These are phyloP conservation scores for Aspergillus egyptiacus DNA, from an alignment of 495 filamentous ascomycete species.

Conservation along the genomic window DNA sequence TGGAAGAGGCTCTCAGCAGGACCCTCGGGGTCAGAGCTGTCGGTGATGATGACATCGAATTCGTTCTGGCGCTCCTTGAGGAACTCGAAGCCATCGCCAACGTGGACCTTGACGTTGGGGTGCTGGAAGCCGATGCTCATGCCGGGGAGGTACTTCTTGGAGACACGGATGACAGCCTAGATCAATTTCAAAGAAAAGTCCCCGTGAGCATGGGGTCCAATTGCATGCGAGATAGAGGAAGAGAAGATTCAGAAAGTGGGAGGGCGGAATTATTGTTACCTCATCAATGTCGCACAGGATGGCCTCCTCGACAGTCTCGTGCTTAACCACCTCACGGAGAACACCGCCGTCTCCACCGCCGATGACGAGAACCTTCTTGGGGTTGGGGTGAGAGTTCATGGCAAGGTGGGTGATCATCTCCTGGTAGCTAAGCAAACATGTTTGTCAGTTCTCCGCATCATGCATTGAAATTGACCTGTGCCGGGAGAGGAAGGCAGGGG, in stretches of 20 bases:
- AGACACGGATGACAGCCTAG: conserved; percentile 92
- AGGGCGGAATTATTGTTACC: conserved; percentile 44
- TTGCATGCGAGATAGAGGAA: not conserved
- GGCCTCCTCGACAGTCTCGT: conserved; percentile 87
- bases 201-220: conserved; percentile 4
- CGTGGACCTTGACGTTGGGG: conserved; percentile 82
- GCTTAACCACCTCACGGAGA: conserved; percentile 96
- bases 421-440: conserved; percentile 61
- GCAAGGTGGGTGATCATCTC: conserved; percentile 99
- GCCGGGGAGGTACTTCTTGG: conserved; percentile 93
- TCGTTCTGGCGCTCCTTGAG: conserved; percentile 85
- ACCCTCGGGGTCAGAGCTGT: conserved; percentile 94
- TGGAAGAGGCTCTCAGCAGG: conserved; percentile 94
- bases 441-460: not conserved
- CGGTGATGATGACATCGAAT: conserved; percentile 99
- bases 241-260: not conserved
- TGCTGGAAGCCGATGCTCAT: conserved; percentile 92
- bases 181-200: not conserved
- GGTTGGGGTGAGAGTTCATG: conserved; percentile 97
- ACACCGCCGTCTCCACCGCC: conserved; percentile 96
- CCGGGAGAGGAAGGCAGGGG: not conserved
- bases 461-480: not conserved
- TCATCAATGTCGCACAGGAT: conserved; percentile 98
- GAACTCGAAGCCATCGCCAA: conserved; percentile 98
- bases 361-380: conserved; percentile 96